Conservation (phyloP, 192 early-diverging fungal genomes). For the Mortierella antarctica region DNA sequence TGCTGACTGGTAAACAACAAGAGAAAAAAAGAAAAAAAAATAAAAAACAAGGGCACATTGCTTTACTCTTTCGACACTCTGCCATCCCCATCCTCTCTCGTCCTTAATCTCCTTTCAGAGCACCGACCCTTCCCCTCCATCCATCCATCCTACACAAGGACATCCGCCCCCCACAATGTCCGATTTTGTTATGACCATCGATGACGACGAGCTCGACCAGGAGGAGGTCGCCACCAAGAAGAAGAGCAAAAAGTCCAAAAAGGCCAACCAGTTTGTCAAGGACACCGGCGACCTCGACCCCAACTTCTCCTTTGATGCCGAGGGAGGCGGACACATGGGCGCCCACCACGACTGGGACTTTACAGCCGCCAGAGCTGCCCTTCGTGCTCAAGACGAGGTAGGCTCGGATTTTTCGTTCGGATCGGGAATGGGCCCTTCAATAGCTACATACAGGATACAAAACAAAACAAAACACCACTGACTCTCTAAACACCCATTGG, state of each 20-base stretch:
- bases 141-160: background rate
- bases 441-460: slow-evolving; percentile 5
- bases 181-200: slow-evolving; percentile 82
- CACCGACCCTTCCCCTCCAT: background rate
- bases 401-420: background rate
- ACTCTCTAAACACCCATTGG: background rate
- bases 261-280: slow-evolving; percentile 29
- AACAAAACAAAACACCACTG: background rate
- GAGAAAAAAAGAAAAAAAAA: slow-evolving; percentile 19
- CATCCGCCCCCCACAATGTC: slow-evolving; percentile 17
- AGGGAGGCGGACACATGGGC: slow-evolving; percentile 70
- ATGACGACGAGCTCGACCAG: slow-evolving; percentile 63
- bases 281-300: slow-evolving; percentile 70
- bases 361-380: slow-evolving; percentile 75
- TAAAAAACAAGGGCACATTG: slow-evolving; percentile 13
- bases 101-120: too few species aligned
- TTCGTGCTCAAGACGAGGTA: slow-evolving; percentile 70
- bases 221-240: slow-evolving; percentile 47
- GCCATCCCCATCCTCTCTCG: background rate
- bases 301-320: slow-evolving; percentile 82
- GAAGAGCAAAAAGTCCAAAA: slow-evolving; percentile 47
- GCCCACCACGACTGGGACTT: slow-evolving; percentile 85
- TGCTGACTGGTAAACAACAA: background rate
- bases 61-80: background rate
- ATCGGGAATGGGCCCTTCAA: slow-evolving; percentile 4